Base-by-base conservation (phyloP, 345 rosid genomes). In the Aquilaria sinensis region DNA sequence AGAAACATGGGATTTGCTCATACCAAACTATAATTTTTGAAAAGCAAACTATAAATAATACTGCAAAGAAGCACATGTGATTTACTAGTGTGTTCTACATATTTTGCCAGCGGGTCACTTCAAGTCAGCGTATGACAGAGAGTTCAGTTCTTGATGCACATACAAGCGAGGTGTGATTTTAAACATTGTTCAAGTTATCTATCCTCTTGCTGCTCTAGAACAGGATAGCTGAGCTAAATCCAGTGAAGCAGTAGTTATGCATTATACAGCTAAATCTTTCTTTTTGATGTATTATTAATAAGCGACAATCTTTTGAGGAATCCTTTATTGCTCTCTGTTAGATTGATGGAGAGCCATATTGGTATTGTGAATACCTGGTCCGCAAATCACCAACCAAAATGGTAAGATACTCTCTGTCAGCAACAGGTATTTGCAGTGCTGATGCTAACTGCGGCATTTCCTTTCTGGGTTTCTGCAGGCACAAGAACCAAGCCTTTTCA, bases 81-180 rank as follows among this genome's bases (percentile, higher is more conserved):
- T 23, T 23, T 23, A 37, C 43, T 37, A 0, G 7, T 37, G 43
- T 37, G 43, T 56, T 23, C 64, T 65, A 11, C 58, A 46, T 56
- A 10, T 51, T 67, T 57, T 62, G 74, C 70, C 88, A 93, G 98
- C 87, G 94, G 64, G 97, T 90, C 72, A 93, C 97, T 63, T 86
- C 96, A 60, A 88, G 81, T 83, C 97, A 88, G 75, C 97, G 92
- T 41, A 72, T 87, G 73, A 79, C 79, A 11, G 97, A 93, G 77
- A 90, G 98, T 77, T 88, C 92, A 16, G 85, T 93, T 75, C 90
- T 90, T 64, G 96, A 90, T 78, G 79, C 93, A 14, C 96, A 86
- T 74, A 8, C 81, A 60, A 73, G 71, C 47, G 75, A 78, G 67
- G 98, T 93, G 78, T 78, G 80, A 56, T 71, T 57, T 13, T 47